Evolutionary conservation across 2,329 filamentous ascomycete species (phyloP).

Genomic region (Sclerotinia spermophila): DNA sequence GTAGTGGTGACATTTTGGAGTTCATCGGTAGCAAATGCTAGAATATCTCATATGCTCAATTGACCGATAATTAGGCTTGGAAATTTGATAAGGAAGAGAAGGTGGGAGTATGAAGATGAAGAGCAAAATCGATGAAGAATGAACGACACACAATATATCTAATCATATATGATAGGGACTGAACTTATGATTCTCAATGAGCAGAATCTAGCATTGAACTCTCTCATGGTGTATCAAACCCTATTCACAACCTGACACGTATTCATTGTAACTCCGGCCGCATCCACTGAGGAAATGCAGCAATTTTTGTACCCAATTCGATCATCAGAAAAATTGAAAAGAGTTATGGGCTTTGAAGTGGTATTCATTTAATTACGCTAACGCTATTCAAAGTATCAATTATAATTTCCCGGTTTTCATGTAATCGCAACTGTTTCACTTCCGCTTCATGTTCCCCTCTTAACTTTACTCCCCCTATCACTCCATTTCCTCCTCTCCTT

Average conservation of each 20-base stretch:
- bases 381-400: not conserved
- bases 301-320: not conserved
- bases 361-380: not conserved
- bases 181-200: too few species aligned
- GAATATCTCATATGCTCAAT: not conserved
- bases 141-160: too few species aligned
- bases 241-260: too few species aligned
- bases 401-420: not conserved
- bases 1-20: not conserved
- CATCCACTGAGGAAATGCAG: not conserved
- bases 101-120: too few species aligned
- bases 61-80: not conserved
- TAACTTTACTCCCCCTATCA: too few species aligned
- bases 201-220: too few species aligned
- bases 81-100: too few species aligned
- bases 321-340: not conserved
- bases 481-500: too few species aligned
- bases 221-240: too few species aligned
- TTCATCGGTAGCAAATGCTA: not conserved
- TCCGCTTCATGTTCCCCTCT: not conserved
- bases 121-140: too few species aligned
- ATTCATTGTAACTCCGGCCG: too few species aligned
- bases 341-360: not conserved
- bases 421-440: not conserved
- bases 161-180: too few species aligned